phyloP scores from a whole-genome alignment of 2,329 filamentous ascomycete species.

The Pestalotiopsis sp. region DNA sequence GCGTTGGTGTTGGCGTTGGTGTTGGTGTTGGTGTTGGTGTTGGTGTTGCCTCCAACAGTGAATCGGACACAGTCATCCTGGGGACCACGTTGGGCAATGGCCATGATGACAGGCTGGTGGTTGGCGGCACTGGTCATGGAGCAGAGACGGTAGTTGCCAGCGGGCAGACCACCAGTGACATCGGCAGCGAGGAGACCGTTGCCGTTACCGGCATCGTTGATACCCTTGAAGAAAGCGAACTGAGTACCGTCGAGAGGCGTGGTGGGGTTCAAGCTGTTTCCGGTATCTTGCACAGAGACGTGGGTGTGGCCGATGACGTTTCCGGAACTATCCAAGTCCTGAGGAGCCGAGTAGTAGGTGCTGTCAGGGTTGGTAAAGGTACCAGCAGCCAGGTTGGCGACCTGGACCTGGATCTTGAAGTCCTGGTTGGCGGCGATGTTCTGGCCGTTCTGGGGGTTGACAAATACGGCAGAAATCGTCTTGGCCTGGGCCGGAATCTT shows the following conservation, averaged over 20 bases:
- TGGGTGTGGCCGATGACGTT: constrained; percentile 60
- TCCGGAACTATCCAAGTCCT: constrained; percentile 48
- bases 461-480: constrained; percentile 59
- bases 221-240: constrained; percentile 67
- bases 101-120: constrained; percentile 67
- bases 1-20: constrained; percentile 15
- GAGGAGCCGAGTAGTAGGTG: constrained; percentile 63
- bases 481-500: constrained; percentile 54
- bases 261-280: constrained; percentile 48
- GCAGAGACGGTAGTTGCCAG: constrained; percentile 65
- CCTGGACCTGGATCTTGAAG: constrained; percentile 55
- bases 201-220: constrained; percentile 61
- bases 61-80: constrained; percentile 52
- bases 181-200: constrained; percentile 52
- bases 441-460: constrained; percentile 52
- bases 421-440: constrained; percentile 45
- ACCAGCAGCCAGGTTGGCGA: constrained; percentile 55
- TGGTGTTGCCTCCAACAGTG: constrained; percentile 22
- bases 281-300: constrained; percentile 58
- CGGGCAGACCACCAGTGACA: constrained; percentile 59
- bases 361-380: constrained; percentile 59
- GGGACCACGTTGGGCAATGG: constrained; percentile 65
- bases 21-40: constrained; percentile 18
- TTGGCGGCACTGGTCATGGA: constrained; percentile 64
- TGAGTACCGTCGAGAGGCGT: constrained; percentile 51